Evolutionary conservation across 495 filamentous ascomycete species (phyloP).

Genomic region (Jackrogersella multiformis): DNA sequence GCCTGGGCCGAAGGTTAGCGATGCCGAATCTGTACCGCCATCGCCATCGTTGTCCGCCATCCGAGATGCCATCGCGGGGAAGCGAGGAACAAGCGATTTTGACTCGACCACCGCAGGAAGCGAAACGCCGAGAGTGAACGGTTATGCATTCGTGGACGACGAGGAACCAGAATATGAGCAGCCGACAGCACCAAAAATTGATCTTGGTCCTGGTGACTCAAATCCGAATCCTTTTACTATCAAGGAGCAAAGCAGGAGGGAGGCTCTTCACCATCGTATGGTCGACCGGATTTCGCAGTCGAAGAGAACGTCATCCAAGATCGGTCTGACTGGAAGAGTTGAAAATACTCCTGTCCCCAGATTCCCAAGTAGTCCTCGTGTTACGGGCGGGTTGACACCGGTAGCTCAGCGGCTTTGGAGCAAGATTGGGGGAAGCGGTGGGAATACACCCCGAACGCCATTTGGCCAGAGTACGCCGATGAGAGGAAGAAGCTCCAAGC

Average conservation of each 20-base stretch:
- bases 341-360: conserved; percentile 71
- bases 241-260: conserved; percentile 75
- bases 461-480: conserved; percentile 56
- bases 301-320: conserved; percentile 64
- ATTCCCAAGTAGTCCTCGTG: conserved; percentile 78
- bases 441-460: conserved; percentile 57
- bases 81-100: conserved; percentile 67
- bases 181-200: conserved; percentile 45
- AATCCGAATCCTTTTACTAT: conserved; percentile 86
- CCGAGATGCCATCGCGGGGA: conserved; percentile 85
- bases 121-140: conserved; percentile 89
- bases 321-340: conserved; percentile 63
- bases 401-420: conserved; percentile 82
- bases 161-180: conserved; percentile 61
- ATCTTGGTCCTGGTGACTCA: conserved; percentile 67
- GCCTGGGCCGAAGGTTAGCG: conserved; percentile 51
- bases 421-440: conserved; percentile 66
- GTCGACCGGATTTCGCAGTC: conserved; percentile 83
- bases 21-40: conserved; percentile 59
- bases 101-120: conserved; percentile 69
- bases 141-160: conserved; percentile 94
- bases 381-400: conserved; percentile 73
- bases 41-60: conserved; percentile 89
- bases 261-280: conserved; percentile 87
- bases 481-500: conserved; percentile 45